Evolutionary conservation across 441 rosid species (phyloP), one percentile per base, ranked within the genome.

Genomic region (Corymbia citriodora): DNA sequence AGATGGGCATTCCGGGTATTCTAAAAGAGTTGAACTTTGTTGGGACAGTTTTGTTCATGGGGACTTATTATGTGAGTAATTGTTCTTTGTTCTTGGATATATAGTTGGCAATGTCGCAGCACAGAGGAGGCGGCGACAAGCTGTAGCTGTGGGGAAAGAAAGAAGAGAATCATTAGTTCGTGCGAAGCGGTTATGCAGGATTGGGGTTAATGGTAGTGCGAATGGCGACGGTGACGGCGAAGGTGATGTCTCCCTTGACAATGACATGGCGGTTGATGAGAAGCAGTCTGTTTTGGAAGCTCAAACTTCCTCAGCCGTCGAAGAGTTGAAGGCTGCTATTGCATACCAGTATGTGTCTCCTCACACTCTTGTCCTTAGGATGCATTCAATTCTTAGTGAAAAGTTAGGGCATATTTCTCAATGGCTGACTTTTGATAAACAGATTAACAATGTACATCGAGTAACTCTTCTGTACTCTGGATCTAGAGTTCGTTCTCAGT

Each of bases 81-180:
- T 74, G 88, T 89, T 87, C 45, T n/a, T 87, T 54, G 45, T 55
- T 55, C 65, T 55, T 2, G 59, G 68, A 27, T 23, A 74, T 72
- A 68, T 92, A 97, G 99, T 96, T 91, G 99, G 99, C 88, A 94
- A 91, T 91, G 95, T 91, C 57, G 99, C 99, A 70, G 97, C 98
- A 36, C 95, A 95, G 57, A 94, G 95, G 95, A 93, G 99, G 93
- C 93, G 98, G 92, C 97, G 95, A 92, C 96, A 95, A 92, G 99
- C 99, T 13, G 96, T 95, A 83, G 95, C 97, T 3, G 97, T 97
- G 92, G 97, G 98, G 23, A 97, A 97, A 92, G 99, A 98, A 92
- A 94, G 98, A 91, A 95, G 99, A 91, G 99, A 98, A n/a, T 94
- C 93, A 21, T 92, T 97, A 93, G 97, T 98, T 86, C 95, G 98